Base-by-base conservation (phyloP, 106 monocot species). In the Dendrobium chrysotoxum region DNA sequence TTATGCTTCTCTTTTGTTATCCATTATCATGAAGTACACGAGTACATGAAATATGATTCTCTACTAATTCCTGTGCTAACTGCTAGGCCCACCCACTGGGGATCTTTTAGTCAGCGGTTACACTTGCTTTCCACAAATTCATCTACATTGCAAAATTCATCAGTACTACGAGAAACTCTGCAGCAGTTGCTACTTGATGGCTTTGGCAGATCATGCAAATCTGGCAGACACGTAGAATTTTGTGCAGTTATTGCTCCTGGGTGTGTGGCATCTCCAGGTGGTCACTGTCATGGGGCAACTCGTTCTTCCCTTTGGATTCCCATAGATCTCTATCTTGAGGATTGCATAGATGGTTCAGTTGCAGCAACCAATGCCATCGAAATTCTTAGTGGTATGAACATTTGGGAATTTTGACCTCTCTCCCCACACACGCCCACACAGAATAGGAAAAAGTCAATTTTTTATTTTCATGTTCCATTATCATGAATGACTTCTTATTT, bases 301-400 rank as follows among this genome's bases (percentile, higher is more conserved):
- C 80, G 44, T 81, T 89, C 92, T 77, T 77, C 92, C 58, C 70
- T 89, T 3, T 99, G 98, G 98, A 92, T 99, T 65, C 92, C 98
- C 53, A 79, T 99, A 58, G 98, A 99, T 85, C 81, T 99, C 31
- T 99, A 92, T 86, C 94, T 99, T 50, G 98, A 99, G 80, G 94
- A 99, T 80, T 88, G 88, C 75, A 86, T 95, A 30, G 98, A 95
- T 89, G 88, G 83, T 5, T 90, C 95, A 64, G 90, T 99, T 85
- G 91, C 94, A 42, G 89, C 98, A 12, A 91, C 92, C 76, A 92
- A 86, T 91, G 92, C 98, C 28, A 88, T 95, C 65, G 92, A 99
- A 90, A 87, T 89, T 80, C 82, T 99, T 76, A 95, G 89, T 77
- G 89, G 98, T 99, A 88, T 65, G 30, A 4, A 77, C 20, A 55